phyloP scores from a whole-genome alignment of 345 rosid genomes.

The Eucalyptus cladocalyx region DNA sequence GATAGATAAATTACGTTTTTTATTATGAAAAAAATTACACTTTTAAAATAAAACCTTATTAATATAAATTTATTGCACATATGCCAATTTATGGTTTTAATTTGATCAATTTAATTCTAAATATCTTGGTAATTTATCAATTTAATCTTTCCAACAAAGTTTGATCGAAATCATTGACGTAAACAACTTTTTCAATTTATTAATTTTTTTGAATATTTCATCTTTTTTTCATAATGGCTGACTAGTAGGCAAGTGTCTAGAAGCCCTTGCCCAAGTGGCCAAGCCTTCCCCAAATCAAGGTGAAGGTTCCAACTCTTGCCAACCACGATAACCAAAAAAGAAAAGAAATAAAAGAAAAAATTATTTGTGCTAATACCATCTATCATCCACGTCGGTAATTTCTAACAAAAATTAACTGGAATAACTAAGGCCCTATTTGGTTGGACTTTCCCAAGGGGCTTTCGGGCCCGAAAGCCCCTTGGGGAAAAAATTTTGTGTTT shows the following conservation, averaged over 20 bases:
- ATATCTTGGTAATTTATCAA: not conserved
- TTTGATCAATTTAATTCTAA: not conserved
- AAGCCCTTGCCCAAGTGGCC: not conserved
- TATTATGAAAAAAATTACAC: not conserved
- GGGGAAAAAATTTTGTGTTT: no score
- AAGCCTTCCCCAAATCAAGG: not conserved
- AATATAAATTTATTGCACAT: not conserved
- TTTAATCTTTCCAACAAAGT: not conserved
- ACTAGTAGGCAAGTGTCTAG: not conserved
- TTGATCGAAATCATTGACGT: not conserved
- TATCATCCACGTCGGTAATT: rapidly evolving
- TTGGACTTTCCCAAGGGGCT: no score
- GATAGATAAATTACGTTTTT: not conserved
- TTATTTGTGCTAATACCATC: no score
- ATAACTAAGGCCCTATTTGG: no score
- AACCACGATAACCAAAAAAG: not conserved
- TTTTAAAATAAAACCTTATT: no score
- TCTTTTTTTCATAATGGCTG: not conserved
- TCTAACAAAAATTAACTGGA: rapidly evolving
- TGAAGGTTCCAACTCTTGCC: not conserved
- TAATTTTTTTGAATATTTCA: not conserved
- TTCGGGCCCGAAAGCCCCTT: no score
- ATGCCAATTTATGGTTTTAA: not conserved
- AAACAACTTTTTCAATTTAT: no score
- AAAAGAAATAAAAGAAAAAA: not conserved